Percentiles rank a stretch among this genome's conserved stretches.
These are phyloP conservation scores for Yarrowia sp. DNA, from an alignment of 805 yeast species.

Conservation along the genomic window DNA sequence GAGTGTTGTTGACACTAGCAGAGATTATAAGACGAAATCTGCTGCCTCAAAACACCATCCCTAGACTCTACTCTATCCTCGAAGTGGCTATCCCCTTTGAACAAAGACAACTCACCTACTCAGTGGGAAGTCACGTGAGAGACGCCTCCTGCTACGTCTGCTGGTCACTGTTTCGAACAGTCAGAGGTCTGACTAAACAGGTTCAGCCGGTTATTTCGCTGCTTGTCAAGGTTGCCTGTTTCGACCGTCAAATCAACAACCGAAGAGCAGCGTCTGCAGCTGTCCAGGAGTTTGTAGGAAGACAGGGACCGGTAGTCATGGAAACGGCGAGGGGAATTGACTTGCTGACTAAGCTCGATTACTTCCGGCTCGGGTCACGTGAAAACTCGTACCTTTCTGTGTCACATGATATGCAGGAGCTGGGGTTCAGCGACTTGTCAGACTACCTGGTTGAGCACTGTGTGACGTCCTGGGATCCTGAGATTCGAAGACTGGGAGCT, in stretches of 20 bases:
- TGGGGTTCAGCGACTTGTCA: slow-evolving; percentile 43
- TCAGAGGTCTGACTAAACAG: slow-evolving; percentile 43
- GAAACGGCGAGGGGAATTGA: slow-evolving; percentile 50
- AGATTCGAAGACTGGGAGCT: slow-evolving; percentile 55
- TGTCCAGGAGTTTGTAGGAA: slow-evolving; percentile 81
- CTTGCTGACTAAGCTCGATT: slow-evolving; percentile 68
- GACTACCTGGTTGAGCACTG: slow-evolving; percentile 50
- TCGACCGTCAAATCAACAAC: slow-evolving; percentile 76
- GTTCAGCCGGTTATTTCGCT: slow-evolving; percentile 47
- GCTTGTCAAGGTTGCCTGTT: slow-evolving; percentile 62
- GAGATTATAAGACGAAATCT: slow-evolving; percentile 52
- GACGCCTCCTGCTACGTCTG: slow-evolving; percentile 84
- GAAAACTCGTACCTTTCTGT: slow-evolving; percentile 53
- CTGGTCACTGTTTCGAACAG: slow-evolving; percentile 74
- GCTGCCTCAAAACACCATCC: slow-evolving; percentile 38
- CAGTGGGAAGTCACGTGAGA: slow-evolving; percentile 72
- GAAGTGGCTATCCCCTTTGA: slow-evolving; percentile 62
- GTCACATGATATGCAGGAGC: slow-evolving; percentile 46
- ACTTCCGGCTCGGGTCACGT: slow-evolving; percentile 56
- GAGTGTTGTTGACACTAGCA: slow-evolving; percentile 64
- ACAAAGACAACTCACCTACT: slow-evolving; percentile 59
- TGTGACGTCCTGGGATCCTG: slow-evolving; percentile 53
- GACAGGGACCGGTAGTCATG: slow-evolving; percentile 59
- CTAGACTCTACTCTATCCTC: slow-evolving; percentile 49
- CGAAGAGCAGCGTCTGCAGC: slow-evolving; percentile 88